Conservation (phyloP, 2,329 filamentous ascomycete species). For the Diplodia sapinea region DNA sequence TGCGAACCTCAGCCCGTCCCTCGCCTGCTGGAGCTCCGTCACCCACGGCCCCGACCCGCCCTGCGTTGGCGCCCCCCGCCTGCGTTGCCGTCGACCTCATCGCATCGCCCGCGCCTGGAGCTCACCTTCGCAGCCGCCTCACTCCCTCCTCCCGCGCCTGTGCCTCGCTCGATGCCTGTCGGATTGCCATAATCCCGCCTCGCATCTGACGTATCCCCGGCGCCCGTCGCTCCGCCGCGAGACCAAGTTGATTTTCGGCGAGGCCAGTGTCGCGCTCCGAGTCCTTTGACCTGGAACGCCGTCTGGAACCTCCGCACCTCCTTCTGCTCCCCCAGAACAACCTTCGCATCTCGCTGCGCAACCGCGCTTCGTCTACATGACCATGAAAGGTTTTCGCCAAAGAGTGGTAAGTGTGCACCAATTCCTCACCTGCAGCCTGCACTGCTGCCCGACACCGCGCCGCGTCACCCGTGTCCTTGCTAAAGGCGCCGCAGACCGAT, state of each 20-base stretch:
- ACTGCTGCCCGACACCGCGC: conserved; percentile 33
- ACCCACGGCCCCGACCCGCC: conserved; percentile 18
- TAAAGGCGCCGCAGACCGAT: conserved; percentile 59
- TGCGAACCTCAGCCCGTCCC: conserved; percentile 14
- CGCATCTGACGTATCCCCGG: conserved; percentile 10
- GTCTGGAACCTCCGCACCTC: conserved; percentile 29
- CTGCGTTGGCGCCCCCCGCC: conserved; percentile 27
- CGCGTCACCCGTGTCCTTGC: conserved; percentile 26
- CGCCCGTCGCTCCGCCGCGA: conserved; percentile 23
- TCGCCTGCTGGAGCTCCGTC: conserved; percentile 21
- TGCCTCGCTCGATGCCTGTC: conserved; percentile 28
- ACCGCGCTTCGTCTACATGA: conserved; percentile 51
- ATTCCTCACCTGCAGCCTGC: conserved; percentile 19
- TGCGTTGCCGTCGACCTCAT: conserved; percentile 20
- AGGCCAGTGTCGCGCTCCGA: conserved; percentile 28
- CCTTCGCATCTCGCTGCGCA: conserved; percentile 34
- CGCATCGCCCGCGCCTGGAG: conserved; percentile 20
- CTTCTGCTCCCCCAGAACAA: conserved; percentile 22
- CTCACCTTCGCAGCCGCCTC: conserved; percentile 19
- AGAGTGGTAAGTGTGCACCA: conserved; percentile 77
- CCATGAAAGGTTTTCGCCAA: conserved; percentile 97
- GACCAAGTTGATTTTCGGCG: conserved; percentile 18
- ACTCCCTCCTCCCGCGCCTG: not conserved
- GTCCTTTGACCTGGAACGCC: conserved; percentile 30
- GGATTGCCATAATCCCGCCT: conserved; percentile 11